These are phyloP conservation scores for Plenodomus tracheiphilus DNA, from an alignment of 2,329 filamentous ascomycete genomes.

Conservation along the genomic window DNA sequence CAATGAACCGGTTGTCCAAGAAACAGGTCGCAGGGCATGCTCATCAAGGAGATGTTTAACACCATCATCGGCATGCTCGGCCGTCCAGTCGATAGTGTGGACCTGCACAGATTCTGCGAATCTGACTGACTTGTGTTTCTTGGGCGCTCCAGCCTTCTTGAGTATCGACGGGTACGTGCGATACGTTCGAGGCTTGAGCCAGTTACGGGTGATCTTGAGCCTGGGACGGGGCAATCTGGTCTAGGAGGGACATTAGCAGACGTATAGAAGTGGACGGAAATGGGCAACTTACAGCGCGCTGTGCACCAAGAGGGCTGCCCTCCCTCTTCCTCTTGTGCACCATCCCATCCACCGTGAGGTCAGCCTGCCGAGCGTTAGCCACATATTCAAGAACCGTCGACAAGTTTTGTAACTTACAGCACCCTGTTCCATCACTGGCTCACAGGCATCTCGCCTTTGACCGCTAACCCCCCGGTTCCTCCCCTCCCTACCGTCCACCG, in stretches of 20 bases:
- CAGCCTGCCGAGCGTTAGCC: not conserved
- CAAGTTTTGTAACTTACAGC: not conserved
- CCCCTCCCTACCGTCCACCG: too few relatives aligned
- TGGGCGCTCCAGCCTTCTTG: not conserved
- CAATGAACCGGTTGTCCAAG: constrained; percentile 1
- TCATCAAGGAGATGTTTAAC: not conserved
- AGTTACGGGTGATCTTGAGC: not conserved
- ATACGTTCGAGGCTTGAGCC: not conserved
- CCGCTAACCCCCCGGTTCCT: not conserved
- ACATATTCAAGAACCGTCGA: too few relatives aligned
- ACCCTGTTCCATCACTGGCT: not conserved
- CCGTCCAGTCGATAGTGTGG: not conserved
- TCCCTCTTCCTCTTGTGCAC: not conserved
- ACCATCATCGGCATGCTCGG: not conserved
- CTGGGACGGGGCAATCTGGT: not conserved
- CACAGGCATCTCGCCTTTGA: not conserved
- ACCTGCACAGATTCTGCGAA: not conserved
- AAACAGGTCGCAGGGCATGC: not conserved
- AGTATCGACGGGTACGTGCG: not conserved
- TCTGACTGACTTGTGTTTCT: not conserved
- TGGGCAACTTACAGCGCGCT: not conserved
- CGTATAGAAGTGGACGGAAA: too few relatives aligned
- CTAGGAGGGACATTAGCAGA: too few relatives aligned
- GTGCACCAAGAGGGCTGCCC: not conserved
- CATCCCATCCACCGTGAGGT: not conserved